Evolutionary conservation across 495 filamentous ascomycete genomes (phyloP).

Genomic region (Filosporella fistucella): DNA sequence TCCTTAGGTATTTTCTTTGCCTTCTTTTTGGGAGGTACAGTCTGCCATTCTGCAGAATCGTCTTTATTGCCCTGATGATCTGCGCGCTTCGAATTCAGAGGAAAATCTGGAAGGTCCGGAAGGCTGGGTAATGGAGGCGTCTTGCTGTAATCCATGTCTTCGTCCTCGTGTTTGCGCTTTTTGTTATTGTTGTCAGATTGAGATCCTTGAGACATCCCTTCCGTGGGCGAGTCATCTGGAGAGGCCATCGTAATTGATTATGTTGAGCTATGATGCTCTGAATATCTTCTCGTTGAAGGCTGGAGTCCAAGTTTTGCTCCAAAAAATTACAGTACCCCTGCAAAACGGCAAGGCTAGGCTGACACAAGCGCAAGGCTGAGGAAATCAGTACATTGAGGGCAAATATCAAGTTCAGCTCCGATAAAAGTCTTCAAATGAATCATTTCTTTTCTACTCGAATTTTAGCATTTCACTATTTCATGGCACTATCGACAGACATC

Average conservation of each 20-base stretch:
- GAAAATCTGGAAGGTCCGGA: slow-evolving; percentile 27
- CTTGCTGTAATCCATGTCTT: slow-evolving; percentile 5
- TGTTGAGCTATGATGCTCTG: neutral
- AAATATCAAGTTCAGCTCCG: neutral
- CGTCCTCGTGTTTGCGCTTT: slow-evolving; percentile 19
- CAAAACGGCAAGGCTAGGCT: slow-evolving; percentile 6
- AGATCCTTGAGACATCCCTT: slow-evolving; percentile 1
- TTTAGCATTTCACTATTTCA: neutral
- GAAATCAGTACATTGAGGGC: neutral
- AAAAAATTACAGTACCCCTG: slow-evolving; percentile 3
- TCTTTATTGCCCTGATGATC: slow-evolving; percentile 22
- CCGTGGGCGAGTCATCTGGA: neutral
- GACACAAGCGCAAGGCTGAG: slow-evolving; percentile 16
- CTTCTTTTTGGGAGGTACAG: slow-evolving; percentile 45
- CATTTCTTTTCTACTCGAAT: neutral
- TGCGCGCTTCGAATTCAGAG: slow-evolving; percentile 21
- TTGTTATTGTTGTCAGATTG: slow-evolving; percentile 13
- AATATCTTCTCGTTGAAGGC: neutral
- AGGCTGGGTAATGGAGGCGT: slow-evolving; percentile 14
- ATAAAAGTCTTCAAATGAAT: neutral
- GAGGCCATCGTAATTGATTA: slow-evolving; percentile 6
- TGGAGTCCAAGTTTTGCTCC: neutral
- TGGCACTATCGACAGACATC: neutral
- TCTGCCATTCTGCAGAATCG: slow-evolving; percentile 40
- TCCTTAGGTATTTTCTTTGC: slow-evolving; percentile 52